These are phyloP conservation scores for Silene noctiflora DNA, from an alignment of 179 eudicot genomes.

Conservation along the genomic window DNA sequence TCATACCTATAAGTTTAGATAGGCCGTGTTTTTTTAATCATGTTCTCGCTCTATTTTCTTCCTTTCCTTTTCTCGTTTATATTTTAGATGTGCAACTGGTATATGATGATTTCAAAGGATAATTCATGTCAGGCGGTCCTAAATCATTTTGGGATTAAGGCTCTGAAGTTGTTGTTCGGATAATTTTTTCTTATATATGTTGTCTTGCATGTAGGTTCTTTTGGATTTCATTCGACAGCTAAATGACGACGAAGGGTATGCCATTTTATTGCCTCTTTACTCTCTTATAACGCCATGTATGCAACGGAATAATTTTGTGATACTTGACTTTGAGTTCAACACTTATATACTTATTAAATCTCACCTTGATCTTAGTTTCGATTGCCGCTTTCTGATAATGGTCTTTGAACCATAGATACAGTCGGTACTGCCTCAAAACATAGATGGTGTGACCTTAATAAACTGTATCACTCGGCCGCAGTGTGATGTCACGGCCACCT, in stretches of 20 bases:
- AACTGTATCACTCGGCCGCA: background rate
- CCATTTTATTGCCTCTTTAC: slow-evolving; percentile 6
- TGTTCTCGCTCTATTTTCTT: too few relatives aligned
- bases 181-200: background rate
- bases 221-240: slow-evolving; percentile 86
- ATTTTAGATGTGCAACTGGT: too few relatives aligned
- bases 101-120: too few relatives aligned
- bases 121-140: too few relatives aligned
- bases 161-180: background rate
- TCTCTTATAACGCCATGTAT: background rate
- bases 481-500: background rate
- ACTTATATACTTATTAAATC: background rate
- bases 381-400: background rate
- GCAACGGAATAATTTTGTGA: background rate
- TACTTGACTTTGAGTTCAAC: slow-evolving; percentile 4
- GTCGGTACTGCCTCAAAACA: background rate
- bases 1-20: too few relatives aligned
- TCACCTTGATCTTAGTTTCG: background rate
- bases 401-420: background rate
- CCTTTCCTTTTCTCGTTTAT: too few relatives aligned
- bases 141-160: background rate
- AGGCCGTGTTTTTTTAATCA: too few relatives aligned
- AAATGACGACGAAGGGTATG: slow-evolving; percentile 96
- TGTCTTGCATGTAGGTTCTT: slow-evolving; percentile 59
- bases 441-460: background rate